These are phyloP conservation scores for Claviceps humidiphila DNA, from an alignment of 2,329 filamentous ascomycete species.

Conservation along the genomic window DNA sequence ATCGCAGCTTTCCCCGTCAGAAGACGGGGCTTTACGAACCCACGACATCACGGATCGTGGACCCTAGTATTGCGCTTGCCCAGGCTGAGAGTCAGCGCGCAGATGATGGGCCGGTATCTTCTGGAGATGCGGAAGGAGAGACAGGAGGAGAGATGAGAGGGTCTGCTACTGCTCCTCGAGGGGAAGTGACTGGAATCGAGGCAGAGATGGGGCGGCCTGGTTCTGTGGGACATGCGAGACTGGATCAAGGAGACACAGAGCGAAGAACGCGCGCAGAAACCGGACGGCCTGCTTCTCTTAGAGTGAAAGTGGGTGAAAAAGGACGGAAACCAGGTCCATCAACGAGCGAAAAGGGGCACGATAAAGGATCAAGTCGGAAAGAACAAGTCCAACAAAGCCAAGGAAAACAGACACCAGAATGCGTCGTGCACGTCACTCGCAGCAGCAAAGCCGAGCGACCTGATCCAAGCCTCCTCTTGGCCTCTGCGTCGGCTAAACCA, in stretches of 20 bases:
- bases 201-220: too few relatives aligned
- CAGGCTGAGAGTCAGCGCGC: conserved; percentile 2
- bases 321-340: background rate
- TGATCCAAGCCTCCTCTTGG: conserved; percentile 15
- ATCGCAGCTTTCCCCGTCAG: conserved; percentile 16
- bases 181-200: too few relatives aligned
- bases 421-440: conserved; percentile 14
- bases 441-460: conserved; percentile 12
- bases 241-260: too few relatives aligned
- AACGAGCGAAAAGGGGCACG: too few relatives aligned
- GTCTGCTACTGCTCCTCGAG: too few relatives aligned
- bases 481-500: conserved; percentile 8
- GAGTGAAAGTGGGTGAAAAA: background rate
- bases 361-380: background rate
- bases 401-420: background rate
- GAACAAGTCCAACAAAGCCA: background rate
- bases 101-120: background rate
- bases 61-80: conserved; percentile 19
- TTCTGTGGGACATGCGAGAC: too few relatives aligned
- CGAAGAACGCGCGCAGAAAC: too few relatives aligned
- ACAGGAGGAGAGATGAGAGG: too few relatives aligned
- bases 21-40: conserved; percentile 13
- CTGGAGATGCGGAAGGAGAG: background rate
- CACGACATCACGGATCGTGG: conserved; percentile 10
- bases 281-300: background rate